phyloP scores from a whole-genome alignment of 495 filamentous ascomycete species.

The Xylaria scruposa region DNA sequence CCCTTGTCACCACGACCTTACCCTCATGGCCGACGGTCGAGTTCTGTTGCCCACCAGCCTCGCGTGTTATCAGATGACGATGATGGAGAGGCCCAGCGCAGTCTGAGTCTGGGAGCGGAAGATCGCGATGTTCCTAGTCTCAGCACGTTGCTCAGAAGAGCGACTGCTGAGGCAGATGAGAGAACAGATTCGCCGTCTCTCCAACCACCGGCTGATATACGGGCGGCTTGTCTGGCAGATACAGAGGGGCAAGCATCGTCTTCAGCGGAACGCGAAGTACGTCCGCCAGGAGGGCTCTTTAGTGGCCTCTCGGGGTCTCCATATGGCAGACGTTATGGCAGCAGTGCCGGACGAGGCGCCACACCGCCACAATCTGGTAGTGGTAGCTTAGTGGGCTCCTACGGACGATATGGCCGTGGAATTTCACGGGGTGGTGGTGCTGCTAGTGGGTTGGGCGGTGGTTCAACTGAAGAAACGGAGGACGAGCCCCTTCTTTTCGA shows the following conservation, averaged over 20 bases:
- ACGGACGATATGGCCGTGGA: slow-evolving; percentile 62
- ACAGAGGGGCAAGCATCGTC: slow-evolving; percentile 53
- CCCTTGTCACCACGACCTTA: slow-evolving; percentile 76
- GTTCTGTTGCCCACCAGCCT: slow-evolving; percentile 77
- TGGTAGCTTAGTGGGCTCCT: slow-evolving; percentile 54
- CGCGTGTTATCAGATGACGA: slow-evolving; percentile 65
- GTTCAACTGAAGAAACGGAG: slow-evolving; percentile 61
- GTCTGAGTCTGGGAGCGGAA: slow-evolving; percentile 76
- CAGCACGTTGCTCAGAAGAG: slow-evolving; percentile 61
- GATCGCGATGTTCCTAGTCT: slow-evolving; percentile 66
- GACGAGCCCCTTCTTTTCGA: slow-evolving; percentile 86
- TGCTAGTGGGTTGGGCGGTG: slow-evolving; percentile 53
- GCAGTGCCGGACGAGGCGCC: slow-evolving; percentile 35
- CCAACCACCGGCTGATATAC: slow-evolving; percentile 55
- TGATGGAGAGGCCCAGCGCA: slow-evolving; percentile 69
- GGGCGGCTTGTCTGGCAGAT: slow-evolving; percentile 46
- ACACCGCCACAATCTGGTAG: slow-evolving; percentile 46
- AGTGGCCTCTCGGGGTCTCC: slow-evolving; percentile 40
- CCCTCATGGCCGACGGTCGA: slow-evolving; percentile 70
- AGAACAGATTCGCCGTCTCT: slow-evolving; percentile 42
- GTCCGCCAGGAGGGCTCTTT: slow-evolving; percentile 42
- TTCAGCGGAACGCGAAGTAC: slow-evolving; percentile 45
- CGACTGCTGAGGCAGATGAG: slow-evolving; percentile 42
- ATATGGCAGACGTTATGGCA: slow-evolving; percentile 44
- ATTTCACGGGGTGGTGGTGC: slow-evolving; percentile 49